Evolutionary conservation across 2,329 filamentous ascomycete genomes (phyloP).

Genomic region (Periconia digitata): DNA sequence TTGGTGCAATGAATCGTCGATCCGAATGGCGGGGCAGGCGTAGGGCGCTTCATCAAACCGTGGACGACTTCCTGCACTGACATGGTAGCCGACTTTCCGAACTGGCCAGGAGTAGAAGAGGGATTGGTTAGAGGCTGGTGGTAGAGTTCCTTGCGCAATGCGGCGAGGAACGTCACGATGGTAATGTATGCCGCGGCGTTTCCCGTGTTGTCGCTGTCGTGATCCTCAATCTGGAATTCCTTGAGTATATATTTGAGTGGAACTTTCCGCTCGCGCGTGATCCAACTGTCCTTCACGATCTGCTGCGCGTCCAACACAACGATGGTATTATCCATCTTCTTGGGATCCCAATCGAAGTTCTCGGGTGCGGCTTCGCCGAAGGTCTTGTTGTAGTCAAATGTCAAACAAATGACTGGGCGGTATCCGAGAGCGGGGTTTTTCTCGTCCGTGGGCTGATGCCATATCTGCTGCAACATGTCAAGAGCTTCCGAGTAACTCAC

Average conservation of each 20-base stretch:
- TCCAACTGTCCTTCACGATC: slow-evolving; percentile 13
- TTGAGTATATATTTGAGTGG: slow-evolving; percentile 8
- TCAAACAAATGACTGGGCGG: slow-evolving; percentile 17
- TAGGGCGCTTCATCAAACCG: slow-evolving; percentile 15
- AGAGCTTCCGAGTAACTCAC: slow-evolving; percentile 7
- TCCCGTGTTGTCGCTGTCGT: slow-evolving; percentile 6
- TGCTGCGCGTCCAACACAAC: slow-evolving; percentile 17
- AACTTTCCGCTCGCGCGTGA: slow-evolving; percentile 5
- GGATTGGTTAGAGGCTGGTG: not conserved
- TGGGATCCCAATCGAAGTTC: slow-evolving; percentile 15
- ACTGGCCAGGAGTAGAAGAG: slow-evolving; percentile 11
- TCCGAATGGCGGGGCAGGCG: slow-evolving; percentile 16
- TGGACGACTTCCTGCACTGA: slow-evolving; percentile 10
- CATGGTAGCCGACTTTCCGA: slow-evolving; percentile 11
- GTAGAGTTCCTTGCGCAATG: slow-evolving; percentile 12
- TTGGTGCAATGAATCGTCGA: slow-evolving; percentile 11
- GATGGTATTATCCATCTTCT: slow-evolving; percentile 9
- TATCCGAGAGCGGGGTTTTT: slow-evolving; percentile 7
- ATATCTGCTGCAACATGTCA: slow-evolving; percentile 11
- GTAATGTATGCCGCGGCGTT: slow-evolving; percentile 19
- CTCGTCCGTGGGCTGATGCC: slow-evolving; percentile 16
- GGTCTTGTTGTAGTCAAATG: slow-evolving; percentile 10
- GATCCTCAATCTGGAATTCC: slow-evolving; percentile 5
- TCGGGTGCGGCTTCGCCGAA: slow-evolving; percentile 2
- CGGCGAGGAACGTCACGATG: slow-evolving; percentile 14